A percentile compares a stretch with the other conserved stretches of the same genome.
These are phyloP conservation scores for Geotrichum bryndzae DNA, from an alignment of 1,139 yeast species.

Conservation along the genomic window DNA sequence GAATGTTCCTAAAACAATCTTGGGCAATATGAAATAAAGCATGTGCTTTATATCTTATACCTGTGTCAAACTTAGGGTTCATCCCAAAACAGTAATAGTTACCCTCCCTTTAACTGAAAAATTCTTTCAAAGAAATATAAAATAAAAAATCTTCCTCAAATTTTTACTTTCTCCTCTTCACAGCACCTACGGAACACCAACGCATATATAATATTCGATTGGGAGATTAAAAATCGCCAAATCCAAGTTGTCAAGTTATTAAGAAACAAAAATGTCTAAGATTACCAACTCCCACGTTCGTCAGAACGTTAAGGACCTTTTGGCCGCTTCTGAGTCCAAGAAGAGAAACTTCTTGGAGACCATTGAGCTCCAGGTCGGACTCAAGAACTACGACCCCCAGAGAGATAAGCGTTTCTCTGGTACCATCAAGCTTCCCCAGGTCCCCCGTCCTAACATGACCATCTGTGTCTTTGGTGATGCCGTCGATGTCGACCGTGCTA, in stretches of 20 bases:
- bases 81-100: neutral
- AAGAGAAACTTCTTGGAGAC: constrained; percentile 99
- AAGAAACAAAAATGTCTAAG: constrained; percentile 64
- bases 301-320: constrained; percentile 89
- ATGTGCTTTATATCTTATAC: no score
- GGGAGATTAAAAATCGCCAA: constrained; percentile 35
- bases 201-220: constrained; percentile 29
- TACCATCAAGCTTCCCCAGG: constrained; percentile 95
- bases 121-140: neutral
- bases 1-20: neutral
- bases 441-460: constrained; percentile 99
- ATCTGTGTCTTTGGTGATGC: constrained; percentile 99
- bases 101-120: neutral
- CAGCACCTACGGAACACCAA: constrained; percentile 19
- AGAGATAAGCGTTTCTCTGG: constrained; percentile 99
- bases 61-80: neutral
- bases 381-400: constrained; percentile 99
- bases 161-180: constrained; percentile 8
- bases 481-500: constrained; percentile 99
- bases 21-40: neutral
- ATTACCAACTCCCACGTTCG: constrained; percentile 90
- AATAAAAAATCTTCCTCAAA: neutral
- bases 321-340: constrained; percentile 94
- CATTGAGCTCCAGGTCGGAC: constrained; percentile 98
- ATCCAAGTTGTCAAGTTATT: constrained; percentile 22